Conservation (phyloP, 1,284 basidiomycete species). For the Ustilago trichophora region DNA sequence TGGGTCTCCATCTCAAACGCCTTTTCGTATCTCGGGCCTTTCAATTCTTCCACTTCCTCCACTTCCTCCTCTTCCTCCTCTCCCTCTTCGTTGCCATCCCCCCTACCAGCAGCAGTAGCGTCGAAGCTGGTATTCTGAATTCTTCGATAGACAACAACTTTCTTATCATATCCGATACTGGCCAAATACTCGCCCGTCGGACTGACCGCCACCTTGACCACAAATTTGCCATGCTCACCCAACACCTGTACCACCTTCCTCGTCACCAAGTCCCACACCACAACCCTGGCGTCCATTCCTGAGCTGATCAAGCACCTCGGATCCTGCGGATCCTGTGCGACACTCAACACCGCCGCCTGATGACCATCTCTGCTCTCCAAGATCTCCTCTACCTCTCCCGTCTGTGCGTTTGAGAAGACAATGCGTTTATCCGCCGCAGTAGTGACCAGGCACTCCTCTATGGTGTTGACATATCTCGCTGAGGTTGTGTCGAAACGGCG, state of each 20-base stretch:
- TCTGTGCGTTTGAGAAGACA: slow-evolving; percentile 44
- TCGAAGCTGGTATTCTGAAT: slow-evolving; percentile 1
- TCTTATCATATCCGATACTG: slow-evolving; percentile 58
- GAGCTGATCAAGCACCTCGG: slow-evolving; percentile 49
- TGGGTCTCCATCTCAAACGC: slow-evolving; percentile 48
- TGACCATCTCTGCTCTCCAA: slow-evolving; percentile 49
- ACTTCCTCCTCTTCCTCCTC: slow-evolving; percentile 13
- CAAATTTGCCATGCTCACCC: slow-evolving; percentile 55
- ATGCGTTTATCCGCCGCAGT: slow-evolving; percentile 57
- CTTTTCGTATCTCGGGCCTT: slow-evolving; percentile 29
- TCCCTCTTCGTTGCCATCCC: slow-evolving; percentile 8
- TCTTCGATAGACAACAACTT: slow-evolving; percentile 54
- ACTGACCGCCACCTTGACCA: slow-evolving; percentile 51
- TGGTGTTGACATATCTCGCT: slow-evolving; percentile 16
- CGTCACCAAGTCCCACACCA: slow-evolving; percentile 56
- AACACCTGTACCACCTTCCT: slow-evolving; percentile 46
- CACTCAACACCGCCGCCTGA: slow-evolving; percentile 52
- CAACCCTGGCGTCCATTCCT: slow-evolving; percentile 59
- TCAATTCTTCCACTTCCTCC: slow-evolving; percentile 29
- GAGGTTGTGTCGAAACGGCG: slow-evolving; percentile 28
- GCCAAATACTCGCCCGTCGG: slow-evolving; percentile 53
- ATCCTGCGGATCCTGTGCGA: slow-evolving; percentile 50
- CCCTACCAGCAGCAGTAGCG: neutral
- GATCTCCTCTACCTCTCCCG: slow-evolving; percentile 53
- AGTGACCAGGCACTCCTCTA: slow-evolving; percentile 31